Percentiles rank a stretch among this genome's conserved stretches.
Evolutionary conservation across 257 asterid genomes (phyloP).

Genomic region (Rehmannia glutinosa): DNA sequence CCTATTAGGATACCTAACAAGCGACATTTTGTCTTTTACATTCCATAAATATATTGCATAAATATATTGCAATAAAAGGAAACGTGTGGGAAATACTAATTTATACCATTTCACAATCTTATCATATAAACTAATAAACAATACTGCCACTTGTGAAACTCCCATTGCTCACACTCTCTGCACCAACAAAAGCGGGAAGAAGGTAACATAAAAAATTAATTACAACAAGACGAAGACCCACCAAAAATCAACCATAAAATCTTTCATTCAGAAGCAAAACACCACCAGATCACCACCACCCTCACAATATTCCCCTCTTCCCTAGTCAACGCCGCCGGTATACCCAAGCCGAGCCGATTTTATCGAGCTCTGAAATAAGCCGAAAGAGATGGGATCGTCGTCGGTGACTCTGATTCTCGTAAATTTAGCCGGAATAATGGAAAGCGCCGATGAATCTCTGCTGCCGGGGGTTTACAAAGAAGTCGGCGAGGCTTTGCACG

Average conservation of each 20-base stretch:
- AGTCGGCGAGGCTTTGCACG: conserved; percentile 79
- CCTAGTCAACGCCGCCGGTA: conserved; percentile 19
- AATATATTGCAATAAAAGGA: too few species aligned
- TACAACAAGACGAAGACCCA: neutral
- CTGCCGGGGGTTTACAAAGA: conserved; percentile 89
- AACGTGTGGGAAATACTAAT: too few species aligned
- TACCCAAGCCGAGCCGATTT: neutral
- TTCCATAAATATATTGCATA: too few species aligned
- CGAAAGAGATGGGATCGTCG: conserved; percentile 39
- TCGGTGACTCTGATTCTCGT: conserved; percentile 57
- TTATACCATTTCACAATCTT: too few species aligned
- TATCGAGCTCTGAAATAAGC: neutral
- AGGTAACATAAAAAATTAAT: neutral
- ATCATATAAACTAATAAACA: too few species aligned
- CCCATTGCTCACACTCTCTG: conserved; percentile 18
- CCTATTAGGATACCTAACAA: too few species aligned
- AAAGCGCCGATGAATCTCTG: conserved; percentile 80
- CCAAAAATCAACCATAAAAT: too few species aligned
- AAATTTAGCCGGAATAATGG: conserved; percentile 86
- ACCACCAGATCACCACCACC: neutral
- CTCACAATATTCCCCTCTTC: neutral
- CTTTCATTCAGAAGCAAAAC: too few species aligned
- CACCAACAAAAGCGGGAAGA: neutral
- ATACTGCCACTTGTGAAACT: conserved; percentile 24
- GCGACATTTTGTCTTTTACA: too few species aligned